A percentile compares a stretch with the other conserved stretches of the same genome.
Evolutionary conservation across 2,329 filamentous ascomycete genomes (phyloP).

Genomic region (Fusarium albidum): DNA sequence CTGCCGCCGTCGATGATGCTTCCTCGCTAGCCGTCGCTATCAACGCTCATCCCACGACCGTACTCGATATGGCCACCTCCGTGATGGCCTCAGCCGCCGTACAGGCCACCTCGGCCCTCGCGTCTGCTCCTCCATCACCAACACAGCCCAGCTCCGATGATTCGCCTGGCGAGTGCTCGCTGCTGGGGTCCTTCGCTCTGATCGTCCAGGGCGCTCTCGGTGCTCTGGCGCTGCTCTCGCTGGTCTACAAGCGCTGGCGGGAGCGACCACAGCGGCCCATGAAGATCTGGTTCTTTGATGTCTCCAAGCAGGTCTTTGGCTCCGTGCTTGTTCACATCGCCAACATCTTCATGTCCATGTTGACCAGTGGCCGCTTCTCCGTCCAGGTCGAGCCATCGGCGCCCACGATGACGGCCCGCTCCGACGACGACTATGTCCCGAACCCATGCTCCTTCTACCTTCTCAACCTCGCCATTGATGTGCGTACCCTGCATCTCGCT

Average conservation of each 20-base stretch:
- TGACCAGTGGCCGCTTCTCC: conserved; percentile 85
- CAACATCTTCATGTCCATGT: conserved; percentile 96
- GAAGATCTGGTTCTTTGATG: conserved; percentile 98
- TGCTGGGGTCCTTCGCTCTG: conserved; percentile 90
- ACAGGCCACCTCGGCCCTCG: conserved; percentile 36
- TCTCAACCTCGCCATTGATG: conserved; percentile 93
- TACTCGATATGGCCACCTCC: conserved; percentile 42
- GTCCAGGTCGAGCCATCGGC: conserved; percentile 63
- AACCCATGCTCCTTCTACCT: conserved; percentile 98
- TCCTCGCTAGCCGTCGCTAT: conserved; percentile 31
- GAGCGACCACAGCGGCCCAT: conserved; percentile 91
- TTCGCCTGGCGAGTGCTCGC: conserved; percentile 78
- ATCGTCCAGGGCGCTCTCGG: conserved; percentile 90
- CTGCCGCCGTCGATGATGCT: conserved; percentile 33
- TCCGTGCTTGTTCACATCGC: conserved; percentile 90
- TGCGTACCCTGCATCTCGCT: conserved; percentile 58
- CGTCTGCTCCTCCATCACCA: conserved; percentile 26
- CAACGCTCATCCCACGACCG: conserved; percentile 29
- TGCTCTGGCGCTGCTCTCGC: conserved; percentile 79
- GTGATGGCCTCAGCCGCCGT: conserved; percentile 41
- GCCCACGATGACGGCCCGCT: conserved; percentile 49
- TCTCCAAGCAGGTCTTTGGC: conserved; percentile 95
- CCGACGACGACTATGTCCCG: conserved; percentile 70
- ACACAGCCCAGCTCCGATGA: conserved; percentile 46
- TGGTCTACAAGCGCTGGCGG: conserved; percentile 93